phyloP scores from a whole-genome alignment of 257 asterid species.

The Coffea eugenioides region DNA sequence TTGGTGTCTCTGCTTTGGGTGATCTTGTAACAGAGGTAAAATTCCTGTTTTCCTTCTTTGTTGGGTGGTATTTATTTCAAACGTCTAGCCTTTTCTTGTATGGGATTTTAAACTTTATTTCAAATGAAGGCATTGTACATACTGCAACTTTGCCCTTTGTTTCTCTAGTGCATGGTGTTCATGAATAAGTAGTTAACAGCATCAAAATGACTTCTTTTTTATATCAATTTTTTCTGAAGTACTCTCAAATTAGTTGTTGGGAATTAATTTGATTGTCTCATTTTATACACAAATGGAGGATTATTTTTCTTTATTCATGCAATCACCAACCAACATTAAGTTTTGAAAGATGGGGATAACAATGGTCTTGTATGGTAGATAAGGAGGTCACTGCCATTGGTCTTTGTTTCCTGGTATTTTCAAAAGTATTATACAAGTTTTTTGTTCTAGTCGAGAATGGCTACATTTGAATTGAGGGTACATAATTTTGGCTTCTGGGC shows the following conservation, averaged over 20 bases:
- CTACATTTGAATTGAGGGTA: neutral
- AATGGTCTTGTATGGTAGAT: neutral
- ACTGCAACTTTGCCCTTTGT: neutral
- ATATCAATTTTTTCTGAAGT: neutral
- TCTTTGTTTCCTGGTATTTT: neutral
- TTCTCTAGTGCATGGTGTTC: neutral
- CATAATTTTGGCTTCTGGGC: neutral
- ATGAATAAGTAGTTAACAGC: neutral
- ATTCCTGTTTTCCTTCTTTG: neutral
- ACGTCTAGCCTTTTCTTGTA: neutral
- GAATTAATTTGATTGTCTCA: neutral
- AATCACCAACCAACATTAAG: neutral
- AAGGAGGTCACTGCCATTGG: neutral
- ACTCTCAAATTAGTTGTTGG: neutral
- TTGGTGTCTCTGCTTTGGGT: conserved; percentile 74
- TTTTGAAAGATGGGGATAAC: neutral
- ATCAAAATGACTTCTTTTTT: neutral
- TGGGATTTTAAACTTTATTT: neutral
- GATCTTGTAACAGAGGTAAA: conserved; percentile 89
- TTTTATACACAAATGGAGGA: neutral
- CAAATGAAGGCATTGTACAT: neutral
- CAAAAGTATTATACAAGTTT: neutral
- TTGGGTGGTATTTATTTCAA: neutral
- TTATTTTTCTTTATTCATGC: neutral
- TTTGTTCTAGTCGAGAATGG: neutral